Conservation (phyloP, 179 eudicot species). For the Nepenthes alata region DNA sequence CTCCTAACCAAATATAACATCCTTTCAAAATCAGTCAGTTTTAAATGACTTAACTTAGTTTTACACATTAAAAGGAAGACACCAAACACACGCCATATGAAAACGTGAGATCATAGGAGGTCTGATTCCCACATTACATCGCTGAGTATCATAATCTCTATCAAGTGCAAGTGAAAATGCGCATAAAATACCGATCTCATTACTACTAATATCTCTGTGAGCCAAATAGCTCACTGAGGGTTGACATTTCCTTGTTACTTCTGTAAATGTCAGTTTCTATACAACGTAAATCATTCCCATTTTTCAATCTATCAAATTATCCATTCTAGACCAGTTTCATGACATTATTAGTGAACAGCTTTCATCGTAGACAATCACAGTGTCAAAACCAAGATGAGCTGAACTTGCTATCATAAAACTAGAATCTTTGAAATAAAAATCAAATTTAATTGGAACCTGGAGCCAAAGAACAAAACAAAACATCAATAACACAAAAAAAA, state of each 20-base stretch:
- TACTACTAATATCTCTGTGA: neutral
- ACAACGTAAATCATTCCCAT: neutral
- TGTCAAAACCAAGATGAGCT: neutral
- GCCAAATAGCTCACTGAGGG: neutral
- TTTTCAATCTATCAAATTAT: neutral
- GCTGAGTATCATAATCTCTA: no score
- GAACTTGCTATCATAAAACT: neutral
- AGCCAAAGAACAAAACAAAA: neutral
- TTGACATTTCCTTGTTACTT: no score
- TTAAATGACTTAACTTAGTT: no score
- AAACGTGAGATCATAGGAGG: no score
- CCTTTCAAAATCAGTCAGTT: neutral
- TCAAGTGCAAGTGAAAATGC: no score
- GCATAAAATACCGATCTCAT: no score
- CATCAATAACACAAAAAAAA: neutral
- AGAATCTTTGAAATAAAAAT: no score
- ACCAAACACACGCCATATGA: no score
- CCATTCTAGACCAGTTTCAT: neutral
- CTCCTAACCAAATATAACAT: neutral
- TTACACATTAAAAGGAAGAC: no score
- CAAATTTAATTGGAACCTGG: neutral
- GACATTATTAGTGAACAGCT: no score
- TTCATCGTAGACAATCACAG: neutral
- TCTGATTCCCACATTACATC: no score
- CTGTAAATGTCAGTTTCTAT: neutral